Conservation (phyloP, 192 early-diverging fungal species). For the Coemansia sp. region DNA sequence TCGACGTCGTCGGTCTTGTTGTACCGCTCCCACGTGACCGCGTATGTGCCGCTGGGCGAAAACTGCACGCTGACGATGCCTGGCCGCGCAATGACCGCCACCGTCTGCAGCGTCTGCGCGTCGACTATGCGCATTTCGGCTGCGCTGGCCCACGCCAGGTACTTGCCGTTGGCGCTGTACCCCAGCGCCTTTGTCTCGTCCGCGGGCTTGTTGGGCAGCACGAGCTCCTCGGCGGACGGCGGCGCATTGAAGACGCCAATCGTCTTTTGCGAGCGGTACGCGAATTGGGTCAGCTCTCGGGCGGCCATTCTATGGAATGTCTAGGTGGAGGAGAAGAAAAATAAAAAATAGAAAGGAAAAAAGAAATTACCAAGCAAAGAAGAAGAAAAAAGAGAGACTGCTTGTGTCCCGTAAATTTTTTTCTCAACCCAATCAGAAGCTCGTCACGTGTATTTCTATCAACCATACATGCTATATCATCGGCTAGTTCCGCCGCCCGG, state of each 20-base stretch:
- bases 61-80: slow-evolving; percentile 87
- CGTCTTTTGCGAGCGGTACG: slow-evolving; percentile 45
- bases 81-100: slow-evolving; percentile 64
- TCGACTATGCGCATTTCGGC: slow-evolving; percentile 71
- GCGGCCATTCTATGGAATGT: slow-evolving; percentile 22
- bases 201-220: slow-evolving; percentile 20
- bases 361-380: slow-evolving; percentile 1
- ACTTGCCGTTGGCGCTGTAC: slow-evolving; percentile 76
- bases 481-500: too few relatives aligned
- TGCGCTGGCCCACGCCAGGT: slow-evolving; percentile 67
- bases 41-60: slow-evolving; percentile 87
- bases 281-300: slow-evolving; percentile 44
- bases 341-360: slow-evolving; percentile 1
- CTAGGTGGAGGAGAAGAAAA: slow-evolving; percentile 1
- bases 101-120: slow-evolving; percentile 63
- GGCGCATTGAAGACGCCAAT: slow-evolving; percentile 47
- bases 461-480: too few relatives aligned
- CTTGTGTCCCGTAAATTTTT: too few relatives aligned
- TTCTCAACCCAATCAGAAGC: too few relatives aligned
- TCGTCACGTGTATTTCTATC: too few relatives aligned
- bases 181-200: slow-evolving; percentile 46
- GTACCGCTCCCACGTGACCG: slow-evolving; percentile 86
- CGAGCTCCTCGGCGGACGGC: slow-evolving; percentile 17
- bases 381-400: too few relatives aligned
- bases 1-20: slow-evolving; percentile 60